These are phyloP conservation scores for Talaromyces thailandensis DNA, from an alignment of 495 filamentous ascomycete species.

Conservation along the genomic window DNA sequence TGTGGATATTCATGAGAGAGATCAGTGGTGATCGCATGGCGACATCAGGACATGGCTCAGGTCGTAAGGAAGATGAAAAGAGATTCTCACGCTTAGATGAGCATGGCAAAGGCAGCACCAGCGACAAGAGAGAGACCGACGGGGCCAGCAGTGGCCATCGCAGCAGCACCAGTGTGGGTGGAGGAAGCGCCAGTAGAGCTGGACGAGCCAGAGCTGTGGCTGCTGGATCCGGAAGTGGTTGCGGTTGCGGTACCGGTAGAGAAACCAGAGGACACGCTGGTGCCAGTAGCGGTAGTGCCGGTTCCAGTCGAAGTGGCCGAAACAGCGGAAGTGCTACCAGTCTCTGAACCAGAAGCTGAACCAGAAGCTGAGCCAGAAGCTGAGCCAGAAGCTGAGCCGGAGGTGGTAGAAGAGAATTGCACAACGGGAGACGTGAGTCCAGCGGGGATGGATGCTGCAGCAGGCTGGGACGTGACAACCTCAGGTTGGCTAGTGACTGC, in stretches of 20 bases:
- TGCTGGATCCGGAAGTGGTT: conserved; percentile 12
- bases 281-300: conserved; percentile 10
- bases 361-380: too few relatives aligned
- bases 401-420: conserved; percentile 10
- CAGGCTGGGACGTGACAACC: conserved; percentile 32
- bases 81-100: conserved; percentile 26
- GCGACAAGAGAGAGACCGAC: conserved; percentile 16
- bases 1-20: neutral
- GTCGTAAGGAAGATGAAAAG: neutral
- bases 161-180: conserved; percentile 24
- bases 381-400: conserved; percentile 8
- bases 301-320: conserved; percentile 14
- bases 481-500: conserved; percentile 32
- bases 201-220: conserved; percentile 15
- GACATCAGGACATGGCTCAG: neutral
- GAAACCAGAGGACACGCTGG: conserved; percentile 10
- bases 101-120: conserved; percentile 36
- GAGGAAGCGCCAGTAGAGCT: conserved; percentile 21
- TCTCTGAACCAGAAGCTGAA: too few relatives aligned
- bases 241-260: conserved; percentile 12
- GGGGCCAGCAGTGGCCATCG: conserved; percentile 21
- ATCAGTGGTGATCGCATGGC: neutral
- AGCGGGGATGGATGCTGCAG: conserved; percentile 40
- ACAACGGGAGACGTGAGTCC: conserved; percentile 22
- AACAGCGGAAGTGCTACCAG: conserved; percentile 8